Evolutionary conservation across 192 early-diverging fungal species (phyloP).

Genomic region (Pilaira anomala): DNA sequence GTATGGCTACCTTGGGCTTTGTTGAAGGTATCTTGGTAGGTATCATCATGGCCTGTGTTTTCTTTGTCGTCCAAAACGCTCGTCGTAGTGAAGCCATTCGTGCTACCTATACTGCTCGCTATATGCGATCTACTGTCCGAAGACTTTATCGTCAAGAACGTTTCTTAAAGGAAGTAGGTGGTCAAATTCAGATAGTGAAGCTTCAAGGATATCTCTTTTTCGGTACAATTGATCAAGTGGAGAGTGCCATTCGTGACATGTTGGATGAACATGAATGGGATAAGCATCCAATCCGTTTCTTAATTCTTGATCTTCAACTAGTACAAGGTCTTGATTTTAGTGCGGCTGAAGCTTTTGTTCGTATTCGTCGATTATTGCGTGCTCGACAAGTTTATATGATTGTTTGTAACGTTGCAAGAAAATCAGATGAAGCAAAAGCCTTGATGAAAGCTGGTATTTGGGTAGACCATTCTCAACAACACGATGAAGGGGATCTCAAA

Average conservation of each 20-base stretch:
- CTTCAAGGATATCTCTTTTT: slow-evolving; percentile 97
- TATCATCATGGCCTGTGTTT: slow-evolving; percentile 88
- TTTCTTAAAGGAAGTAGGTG: slow-evolving; percentile 79
- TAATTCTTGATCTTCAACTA: slow-evolving; percentile 86
- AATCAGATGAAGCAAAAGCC: slow-evolving; percentile 65
- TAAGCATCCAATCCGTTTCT: slow-evolving; percentile 71
- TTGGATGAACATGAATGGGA: slow-evolving; percentile 65
- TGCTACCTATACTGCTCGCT: slow-evolving; percentile 61
- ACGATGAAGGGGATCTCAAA: slow-evolving; percentile 49
- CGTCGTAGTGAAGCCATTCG: slow-evolving; percentile 60
- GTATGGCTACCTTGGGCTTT: slow-evolving; percentile 93
- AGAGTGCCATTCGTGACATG: slow-evolving; percentile 63
- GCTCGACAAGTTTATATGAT: slow-evolving; percentile 77
- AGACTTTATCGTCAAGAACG: slow-evolving; percentile 84
- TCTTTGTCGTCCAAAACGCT: slow-evolving; percentile 85
- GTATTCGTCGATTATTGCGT: slow-evolving; percentile 72
- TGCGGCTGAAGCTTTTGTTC: slow-evolving; percentile 85
- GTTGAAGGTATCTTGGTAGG: slow-evolving; percentile 95
- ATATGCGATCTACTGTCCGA: slow-evolving; percentile 82
- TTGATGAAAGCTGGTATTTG: slow-evolving; percentile 66
- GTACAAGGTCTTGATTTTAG: slow-evolving; percentile 89
- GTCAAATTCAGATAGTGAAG: slow-evolving; percentile 83
- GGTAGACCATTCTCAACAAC: slow-evolving; percentile 37
- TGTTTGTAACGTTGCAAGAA: slow-evolving; percentile 65
- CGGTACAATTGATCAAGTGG: slow-evolving; percentile 86